Conservation (phyloP, 345 rosid genomes). For the Syzygium oleosum region DNA sequence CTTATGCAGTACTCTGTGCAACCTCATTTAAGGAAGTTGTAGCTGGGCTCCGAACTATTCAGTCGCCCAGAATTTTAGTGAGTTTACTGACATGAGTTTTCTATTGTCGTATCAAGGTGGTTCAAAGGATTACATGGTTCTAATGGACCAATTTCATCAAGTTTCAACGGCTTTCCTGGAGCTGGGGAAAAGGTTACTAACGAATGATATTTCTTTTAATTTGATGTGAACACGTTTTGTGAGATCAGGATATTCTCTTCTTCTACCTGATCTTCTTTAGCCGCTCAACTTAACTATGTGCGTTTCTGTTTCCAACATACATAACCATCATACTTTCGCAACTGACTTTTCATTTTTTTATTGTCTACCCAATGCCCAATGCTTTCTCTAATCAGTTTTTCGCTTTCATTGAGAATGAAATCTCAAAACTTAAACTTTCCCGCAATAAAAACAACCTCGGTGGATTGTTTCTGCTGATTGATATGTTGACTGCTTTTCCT, state of each 20-base stretch:
- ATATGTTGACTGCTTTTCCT: not conserved
- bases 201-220: not conserved
- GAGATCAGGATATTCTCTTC: not conserved
- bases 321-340: not conserved
- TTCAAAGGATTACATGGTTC: conserved; percentile 66
- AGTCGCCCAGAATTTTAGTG: not conserved
- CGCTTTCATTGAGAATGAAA: not conserved
- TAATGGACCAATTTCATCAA: conserved; percentile 83
- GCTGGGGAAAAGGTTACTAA: conserved; percentile 55
- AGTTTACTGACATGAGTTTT: not conserved
- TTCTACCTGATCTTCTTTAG: not conserved
- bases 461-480: not conserved
- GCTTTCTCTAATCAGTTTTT: not conserved
- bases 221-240: too few relatives aligned
- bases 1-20: not conserved
- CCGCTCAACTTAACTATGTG: not conserved
- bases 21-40: not conserved
- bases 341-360: not conserved
- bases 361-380: not conserved
- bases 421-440: not conserved
- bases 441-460: too few relatives aligned
- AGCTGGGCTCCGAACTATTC: not conserved
- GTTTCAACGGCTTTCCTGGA: conserved; percentile 76
- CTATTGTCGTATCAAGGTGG: conserved; percentile 49
- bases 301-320: not conserved